These are phyloP conservation scores for Psilocybe sp. DNA, from an alignment of 768 basidiomycete species.

Conservation along the genomic window DNA sequence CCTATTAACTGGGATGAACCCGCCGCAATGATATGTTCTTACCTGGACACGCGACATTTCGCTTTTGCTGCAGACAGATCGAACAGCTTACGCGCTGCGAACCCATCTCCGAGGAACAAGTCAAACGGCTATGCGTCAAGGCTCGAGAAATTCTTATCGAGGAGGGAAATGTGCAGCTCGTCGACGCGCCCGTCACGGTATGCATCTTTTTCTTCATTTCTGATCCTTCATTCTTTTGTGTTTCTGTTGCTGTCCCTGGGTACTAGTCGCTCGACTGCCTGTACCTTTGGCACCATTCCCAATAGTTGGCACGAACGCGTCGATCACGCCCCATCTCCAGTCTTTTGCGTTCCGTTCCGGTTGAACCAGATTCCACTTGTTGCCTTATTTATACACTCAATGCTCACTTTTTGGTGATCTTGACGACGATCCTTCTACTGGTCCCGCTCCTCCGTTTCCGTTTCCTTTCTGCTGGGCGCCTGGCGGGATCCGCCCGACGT, in stretches of 20 bases:
- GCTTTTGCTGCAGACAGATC: slow-evolving; percentile 67
- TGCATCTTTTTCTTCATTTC: slow-evolving; percentile 29
- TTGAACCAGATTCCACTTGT: too few species aligned
- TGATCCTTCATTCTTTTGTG: slow-evolving; percentile 5
- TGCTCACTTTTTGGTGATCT: background rate
- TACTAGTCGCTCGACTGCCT: slow-evolving; percentile 2
- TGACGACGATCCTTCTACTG: slow-evolving; percentile 1
- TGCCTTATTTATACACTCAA: background rate
- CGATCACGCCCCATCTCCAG: too few species aligned
- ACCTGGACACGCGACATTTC: background rate
- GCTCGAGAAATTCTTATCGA: slow-evolving; percentile 96
- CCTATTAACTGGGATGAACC: too few species aligned
- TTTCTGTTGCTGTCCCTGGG: slow-evolving; percentile 7
- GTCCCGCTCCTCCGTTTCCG: background rate
- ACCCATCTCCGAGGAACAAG: slow-evolving; percentile 92
- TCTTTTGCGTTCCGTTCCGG: too few species aligned
- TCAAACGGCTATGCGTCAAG: slow-evolving; percentile 92
- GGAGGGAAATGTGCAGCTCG: slow-evolving; percentile 95
- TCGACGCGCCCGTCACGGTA: slow-evolving; percentile 95
- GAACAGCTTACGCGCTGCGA: slow-evolving; percentile 92
- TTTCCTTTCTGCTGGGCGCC: too few species aligned
- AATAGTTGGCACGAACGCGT: too few species aligned
- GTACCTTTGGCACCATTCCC: background rate
- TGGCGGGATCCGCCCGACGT: too few species aligned
- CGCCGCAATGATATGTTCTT: background rate